Evolutionary conservation across 106 monocot species (phyloP), one percentile per base, ranked within the genome.

Genomic region (Dendrobium catenatum): DNA sequence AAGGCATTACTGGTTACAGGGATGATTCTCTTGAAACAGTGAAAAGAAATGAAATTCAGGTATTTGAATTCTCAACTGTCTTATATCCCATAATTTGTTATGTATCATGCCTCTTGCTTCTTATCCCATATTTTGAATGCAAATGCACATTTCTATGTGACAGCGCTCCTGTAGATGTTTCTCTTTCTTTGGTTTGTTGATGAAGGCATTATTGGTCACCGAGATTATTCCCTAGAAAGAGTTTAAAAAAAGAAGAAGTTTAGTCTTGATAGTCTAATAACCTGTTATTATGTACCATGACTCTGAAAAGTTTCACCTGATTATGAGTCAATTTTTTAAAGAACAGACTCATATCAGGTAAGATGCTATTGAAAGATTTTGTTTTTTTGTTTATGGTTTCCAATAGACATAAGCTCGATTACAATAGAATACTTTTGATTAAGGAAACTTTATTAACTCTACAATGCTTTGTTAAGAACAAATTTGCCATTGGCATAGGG

Each of bases 11-110:
- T 20, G 95, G 99, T 80, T 99, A 99, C 80, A 89, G 99, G 77
- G 98, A 99, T 67, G 99, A 99, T 61, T 99, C 99, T 27, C 87
- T 99, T 41, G 99, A 95, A 90, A 99, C 99, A 86, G 99, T 99
- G 74, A 99, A 93, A 86, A 91, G 99, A 87, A 99, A 99, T 85
- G 99, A 99, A 91, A 78, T 95, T 80, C 95, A 99, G 99, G 99
- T 93, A 5, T 77, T 46, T 2, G 75, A 59, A 17, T 55, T 16
- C 29, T 26, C 76, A 13, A 75, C 75, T 40, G 37, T 74, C 9
- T 83, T 15, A 29, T 76, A 48, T 51, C 19, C 20, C 7, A 74
- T 43, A 44, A 2, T 43, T 20, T 20, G 8, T 74, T 42, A 43
- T 74, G 19, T 74, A 20, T 19, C 20, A 37, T 40, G 4, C 24